These are phyloP conservation scores for Cordyceps farinosa DNA, from an alignment of 2,329 filamentous ascomycete genomes.

Conservation along the genomic window DNA sequence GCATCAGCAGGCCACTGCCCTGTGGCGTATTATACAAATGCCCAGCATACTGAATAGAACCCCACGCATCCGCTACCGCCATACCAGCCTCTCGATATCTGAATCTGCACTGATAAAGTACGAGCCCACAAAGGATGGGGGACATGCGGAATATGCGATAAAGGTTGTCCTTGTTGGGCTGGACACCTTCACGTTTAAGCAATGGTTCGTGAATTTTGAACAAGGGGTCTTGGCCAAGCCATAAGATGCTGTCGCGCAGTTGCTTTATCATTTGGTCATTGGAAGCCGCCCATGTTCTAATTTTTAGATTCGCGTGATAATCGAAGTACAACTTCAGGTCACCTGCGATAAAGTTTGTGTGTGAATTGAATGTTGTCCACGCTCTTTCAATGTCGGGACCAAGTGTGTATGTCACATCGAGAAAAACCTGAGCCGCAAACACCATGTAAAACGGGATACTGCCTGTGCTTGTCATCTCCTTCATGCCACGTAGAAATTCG, in stretches of 20 bases:
- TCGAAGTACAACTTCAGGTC: not conserved
- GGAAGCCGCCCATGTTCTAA: not conserved
- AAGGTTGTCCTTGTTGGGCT: not conserved
- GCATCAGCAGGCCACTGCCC: not conserved
- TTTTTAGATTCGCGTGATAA: not conserved
- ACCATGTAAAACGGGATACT: slow-evolving; percentile 26
- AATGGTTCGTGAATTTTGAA: not conserved
- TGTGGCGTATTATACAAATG: not conserved
- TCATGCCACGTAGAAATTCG: slow-evolving; percentile 28
- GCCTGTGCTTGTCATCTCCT: slow-evolving; percentile 27
- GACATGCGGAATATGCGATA: not conserved
- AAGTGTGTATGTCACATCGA: slow-evolving; percentile 25
- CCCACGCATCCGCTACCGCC: not conserved
- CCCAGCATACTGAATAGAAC: not conserved
- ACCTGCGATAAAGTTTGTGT: not conserved
- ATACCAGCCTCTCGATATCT: not conserved
- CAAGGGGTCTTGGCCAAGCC: not conserved
- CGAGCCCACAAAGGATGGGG: not conserved
- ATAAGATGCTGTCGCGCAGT: not conserved
- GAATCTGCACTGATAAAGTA: not conserved
- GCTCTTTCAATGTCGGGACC: not conserved
- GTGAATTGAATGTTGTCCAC: not conserved
- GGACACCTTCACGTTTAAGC: not conserved
- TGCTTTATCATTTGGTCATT: not conserved
- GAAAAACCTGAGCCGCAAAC: slow-evolving; percentile 32